These are phyloP conservation scores for Colletotrichum tanaceti DNA, from an alignment of 2,329 filamentous ascomycete species.

Conservation along the genomic window DNA sequence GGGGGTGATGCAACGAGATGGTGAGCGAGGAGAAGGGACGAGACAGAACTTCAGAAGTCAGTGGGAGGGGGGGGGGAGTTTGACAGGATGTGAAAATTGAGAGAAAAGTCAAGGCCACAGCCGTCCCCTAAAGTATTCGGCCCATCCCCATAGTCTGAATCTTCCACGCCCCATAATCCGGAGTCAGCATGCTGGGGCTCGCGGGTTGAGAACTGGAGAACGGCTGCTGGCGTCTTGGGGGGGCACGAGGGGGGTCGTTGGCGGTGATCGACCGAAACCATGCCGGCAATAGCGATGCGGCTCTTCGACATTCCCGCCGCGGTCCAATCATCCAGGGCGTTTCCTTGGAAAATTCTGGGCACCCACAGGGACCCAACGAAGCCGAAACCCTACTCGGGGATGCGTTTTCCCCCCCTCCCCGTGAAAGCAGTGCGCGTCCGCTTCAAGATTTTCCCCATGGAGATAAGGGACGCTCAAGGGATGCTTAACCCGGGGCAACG, in stretches of 20 bases:
- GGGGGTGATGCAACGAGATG: neutral
- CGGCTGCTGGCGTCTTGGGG: neutral
- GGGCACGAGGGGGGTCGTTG: conserved; percentile 3
- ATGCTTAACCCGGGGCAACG: neutral
- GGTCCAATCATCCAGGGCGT: neutral
- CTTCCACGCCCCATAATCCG: conserved; percentile 1
- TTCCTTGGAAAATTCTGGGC: neutral
- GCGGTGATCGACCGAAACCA: neutral
- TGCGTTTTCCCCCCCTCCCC: conserved; percentile 5
- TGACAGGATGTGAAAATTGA: neutral
- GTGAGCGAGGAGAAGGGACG: neutral
- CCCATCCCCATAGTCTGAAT: conserved; percentile 17
- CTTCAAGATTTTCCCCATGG: conserved; percentile 12
- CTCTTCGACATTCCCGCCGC: neutral
- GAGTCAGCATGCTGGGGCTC: conserved; percentile 3
- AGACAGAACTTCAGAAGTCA: neutral
- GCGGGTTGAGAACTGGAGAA: neutral
- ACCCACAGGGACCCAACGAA: neutral
- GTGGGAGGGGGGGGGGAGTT: neutral
- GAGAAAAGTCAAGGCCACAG: neutral
- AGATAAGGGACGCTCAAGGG: no score
- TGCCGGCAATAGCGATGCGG: conserved; percentile 1
- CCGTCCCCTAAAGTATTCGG: neutral
- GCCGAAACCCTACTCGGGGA: neutral
- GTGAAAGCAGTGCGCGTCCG: neutral